These are phyloP conservation scores for Mucuna pruriens DNA, from an alignment of 306 rosid species.

Conservation along the genomic window DNA sequence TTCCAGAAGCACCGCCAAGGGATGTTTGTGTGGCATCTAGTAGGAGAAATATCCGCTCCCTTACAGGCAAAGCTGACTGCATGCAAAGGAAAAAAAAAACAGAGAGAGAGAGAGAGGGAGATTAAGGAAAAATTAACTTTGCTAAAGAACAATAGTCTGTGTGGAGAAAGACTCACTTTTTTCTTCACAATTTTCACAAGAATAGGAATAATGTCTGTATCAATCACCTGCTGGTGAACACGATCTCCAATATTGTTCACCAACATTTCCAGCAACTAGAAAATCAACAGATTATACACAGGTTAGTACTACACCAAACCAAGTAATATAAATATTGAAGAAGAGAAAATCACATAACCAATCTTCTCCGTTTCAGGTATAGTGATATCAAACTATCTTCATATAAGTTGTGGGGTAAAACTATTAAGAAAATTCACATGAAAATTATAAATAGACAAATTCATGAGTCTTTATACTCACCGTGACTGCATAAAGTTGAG, in stretches of 20 bases:
- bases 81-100: slow-evolving; percentile 24
- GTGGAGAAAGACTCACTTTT: slow-evolving; percentile 62
- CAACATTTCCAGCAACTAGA: slow-evolving; percentile 93
- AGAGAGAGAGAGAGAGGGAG: background rate
- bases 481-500: slow-evolving; percentile 81
- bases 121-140: slow-evolving; percentile 5
- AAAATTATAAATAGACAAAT: background rate
- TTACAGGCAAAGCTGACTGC: slow-evolving; percentile 87
- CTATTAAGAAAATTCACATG: background rate
- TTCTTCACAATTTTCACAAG: slow-evolving; percentile 95
- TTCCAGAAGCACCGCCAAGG: slow-evolving; percentile 96
- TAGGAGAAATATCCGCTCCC: slow-evolving; percentile 91
- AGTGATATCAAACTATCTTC: slow-evolving; percentile 10
- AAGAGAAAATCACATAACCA: slow-evolving; percentile 28
- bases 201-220: slow-evolving; percentile 69
- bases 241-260: slow-evolving; percentile 94
- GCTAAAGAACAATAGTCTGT: background rate
- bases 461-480: slow-evolving; percentile 53
- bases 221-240: slow-evolving; percentile 84
- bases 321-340: slow-evolving; percentile 16
- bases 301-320: slow-evolving; percentile 29
- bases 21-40: slow-evolving; percentile 97
- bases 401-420: slow-evolving; percentile 5
- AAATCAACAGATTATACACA: slow-evolving; percentile 41
- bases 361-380: slow-evolving; percentile 15